phyloP scores from a whole-genome alignment of 176 grass and related monocot genomes.

The Thinopyrum elongatum region DNA sequence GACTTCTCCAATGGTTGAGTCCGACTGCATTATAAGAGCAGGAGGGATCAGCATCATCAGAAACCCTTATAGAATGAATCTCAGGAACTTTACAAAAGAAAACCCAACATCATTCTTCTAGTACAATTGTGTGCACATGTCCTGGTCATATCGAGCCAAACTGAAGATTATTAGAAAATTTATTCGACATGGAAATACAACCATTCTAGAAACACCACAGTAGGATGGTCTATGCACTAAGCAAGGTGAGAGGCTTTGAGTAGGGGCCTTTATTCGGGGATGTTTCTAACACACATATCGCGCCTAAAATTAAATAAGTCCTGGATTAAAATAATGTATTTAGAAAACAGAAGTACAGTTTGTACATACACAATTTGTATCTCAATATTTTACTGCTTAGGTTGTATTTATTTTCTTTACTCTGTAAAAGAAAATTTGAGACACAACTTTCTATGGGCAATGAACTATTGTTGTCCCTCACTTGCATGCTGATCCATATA shows the following conservation, averaged over 20 bases:
- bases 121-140: background rate
- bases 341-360: background rate
- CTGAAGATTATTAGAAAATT: too few species aligned
- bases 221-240: too few species aligned
- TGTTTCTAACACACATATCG: background rate
- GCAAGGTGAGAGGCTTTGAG: too few species aligned
- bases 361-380: background rate
- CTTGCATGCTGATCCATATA: background rate
- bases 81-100: background rate
- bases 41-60: background rate
- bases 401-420: background rate
- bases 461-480: background rate
- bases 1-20: conserved; percentile 63
- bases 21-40: conserved; percentile 47
- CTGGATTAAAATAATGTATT: background rate
- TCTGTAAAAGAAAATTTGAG: too few species aligned
- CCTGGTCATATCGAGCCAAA: too few species aligned
- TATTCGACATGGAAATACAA: too few species aligned
- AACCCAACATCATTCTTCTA: background rate
- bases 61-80: background rate
- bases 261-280: too few species aligned
- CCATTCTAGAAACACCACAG: too few species aligned
- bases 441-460: background rate
- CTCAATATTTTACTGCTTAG: background rate
- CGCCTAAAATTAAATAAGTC: background rate